Conservation (phyloP, 148 eudicot genomes). For the Vaccinium vitisidaea region DNA sequence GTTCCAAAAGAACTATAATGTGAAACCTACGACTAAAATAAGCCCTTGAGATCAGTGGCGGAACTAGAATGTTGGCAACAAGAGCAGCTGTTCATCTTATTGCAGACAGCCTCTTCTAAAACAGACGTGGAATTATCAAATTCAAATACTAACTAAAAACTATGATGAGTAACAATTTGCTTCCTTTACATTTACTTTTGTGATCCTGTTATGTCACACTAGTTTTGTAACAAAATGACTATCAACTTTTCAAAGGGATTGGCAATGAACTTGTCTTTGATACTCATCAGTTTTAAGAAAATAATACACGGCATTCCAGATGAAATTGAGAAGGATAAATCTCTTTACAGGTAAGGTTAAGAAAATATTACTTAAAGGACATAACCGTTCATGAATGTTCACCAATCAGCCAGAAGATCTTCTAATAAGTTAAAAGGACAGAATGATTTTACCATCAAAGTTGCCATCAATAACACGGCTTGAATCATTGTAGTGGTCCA, state of each 20-base stretch:
- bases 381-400: not conserved
- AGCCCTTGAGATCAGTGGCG: not conserved
- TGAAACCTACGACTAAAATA: not conserved
- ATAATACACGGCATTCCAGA: not conserved
- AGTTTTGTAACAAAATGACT: not conserved
- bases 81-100: not conserved
- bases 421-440: not conserved
- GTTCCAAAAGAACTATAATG: no score
- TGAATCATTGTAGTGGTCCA: conserved; percentile 86
- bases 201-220: not conserved
- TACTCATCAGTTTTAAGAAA: conserved; percentile 7
- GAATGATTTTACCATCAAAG: conserved; percentile 59
- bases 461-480: conserved; percentile 83
- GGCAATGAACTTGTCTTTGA: not conserved
- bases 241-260: not conserved
- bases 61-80: not conserved
- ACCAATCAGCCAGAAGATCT: conserved; percentile 1
- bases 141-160: not conserved
- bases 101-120: not conserved
- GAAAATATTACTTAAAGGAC: not conserved
- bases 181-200: not conserved
- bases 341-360: not conserved
- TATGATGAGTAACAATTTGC: not conserved
- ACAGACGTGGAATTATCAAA: not conserved
- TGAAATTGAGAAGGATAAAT: not conserved